phyloP scores from a whole-genome alignment of 1,139 yeast species.

The Kodamaea suecica region DNA sequence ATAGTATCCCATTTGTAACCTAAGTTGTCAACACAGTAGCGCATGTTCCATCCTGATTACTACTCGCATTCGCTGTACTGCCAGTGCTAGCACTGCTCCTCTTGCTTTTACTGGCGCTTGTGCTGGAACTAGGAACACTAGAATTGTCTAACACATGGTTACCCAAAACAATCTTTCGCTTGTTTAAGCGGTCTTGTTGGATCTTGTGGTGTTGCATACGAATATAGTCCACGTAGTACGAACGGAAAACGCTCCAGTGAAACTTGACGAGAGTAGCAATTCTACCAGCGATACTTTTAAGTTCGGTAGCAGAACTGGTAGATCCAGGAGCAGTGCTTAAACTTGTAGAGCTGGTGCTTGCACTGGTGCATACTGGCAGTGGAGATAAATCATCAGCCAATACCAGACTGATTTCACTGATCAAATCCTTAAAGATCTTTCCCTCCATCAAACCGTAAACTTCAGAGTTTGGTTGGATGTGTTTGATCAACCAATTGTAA shows the following conservation, averaged over 20 bases:
- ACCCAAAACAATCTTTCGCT: conserved; percentile 12
- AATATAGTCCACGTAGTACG: conserved; percentile 39
- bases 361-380: conserved; percentile 4
- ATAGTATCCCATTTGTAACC: neutral
- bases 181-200: conserved; percentile 17
- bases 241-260: conserved; percentile 74
- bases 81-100: conserved; percentile 10
- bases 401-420: conserved; percentile 26
- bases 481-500: conserved; percentile 77
- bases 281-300: conserved; percentile 49
- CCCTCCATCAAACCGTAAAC: conserved; percentile 77
- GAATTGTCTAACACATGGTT: conserved; percentile 9
- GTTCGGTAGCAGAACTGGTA: conserved; percentile 32
- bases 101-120: conserved; percentile 10
- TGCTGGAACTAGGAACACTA: conserved; percentile 4
- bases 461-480: conserved; percentile 79
- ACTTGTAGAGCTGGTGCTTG: conserved; percentile 5
- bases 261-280: conserved; percentile 59
- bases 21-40: conserved; percentile 15
- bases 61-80: neutral
- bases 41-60: conserved; percentile 5
- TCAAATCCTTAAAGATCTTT: conserved; percentile 54
- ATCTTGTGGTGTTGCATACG: conserved; percentile 18
- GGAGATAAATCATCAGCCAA: conserved; percentile 9
- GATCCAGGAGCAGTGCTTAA: conserved; percentile 9